Evolutionary conservation across 768 basidiomycete genomes (phyloP), one percentile per base, ranked within the genome.

Genomic region (Pulveroboletus sp.): DNA sequence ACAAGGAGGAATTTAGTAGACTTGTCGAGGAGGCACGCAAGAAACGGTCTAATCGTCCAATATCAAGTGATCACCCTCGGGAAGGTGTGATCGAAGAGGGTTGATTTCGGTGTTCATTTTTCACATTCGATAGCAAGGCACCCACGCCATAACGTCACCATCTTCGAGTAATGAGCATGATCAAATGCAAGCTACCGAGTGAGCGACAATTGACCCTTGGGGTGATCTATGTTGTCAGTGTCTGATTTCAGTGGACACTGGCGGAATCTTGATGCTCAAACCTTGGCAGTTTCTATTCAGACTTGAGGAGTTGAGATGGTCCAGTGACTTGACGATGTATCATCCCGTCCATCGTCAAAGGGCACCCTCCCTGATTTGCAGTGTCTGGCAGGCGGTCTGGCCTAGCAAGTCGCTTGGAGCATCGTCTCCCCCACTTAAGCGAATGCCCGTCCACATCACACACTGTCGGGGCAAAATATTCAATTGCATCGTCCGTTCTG

Each of bases 1-100:
- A 65, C 46, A 63, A 60, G 28, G 63, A 64, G 14, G 71, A 69
- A 39, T 75, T 75, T 46, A 60, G 44, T 21, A 62, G 59, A 43
- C 65, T 75, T 7, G 54, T 68, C 10, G 62, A 68, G 47, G 67
- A 66, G 14, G 70, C 68, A n/a, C 64, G 68, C 64, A 63, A 58
- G 50, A 68, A 60, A 61, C 64, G 57, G 67, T 47, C 64, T 61
- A 67, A 67, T 36, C 42, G 18, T 39, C 35, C 47, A 33, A 32
- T 17, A 26, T 31, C 43, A 35, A 47, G 42, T 18, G 51, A 50
- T 30, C 43, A 26, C 31, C 21, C 32, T 37, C 27, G 28, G 33
- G 27, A 46, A 32, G 61, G 62, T 40, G 70, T 72, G 49, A 62
- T 69, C 11, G 55, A 74, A 43, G 70, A 73, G 50, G 69, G 70